These are phyloP conservation scores for Naganishia sp. DNA, from an alignment of 1,284 basidiomycete species.

Conservation along the genomic window DNA sequence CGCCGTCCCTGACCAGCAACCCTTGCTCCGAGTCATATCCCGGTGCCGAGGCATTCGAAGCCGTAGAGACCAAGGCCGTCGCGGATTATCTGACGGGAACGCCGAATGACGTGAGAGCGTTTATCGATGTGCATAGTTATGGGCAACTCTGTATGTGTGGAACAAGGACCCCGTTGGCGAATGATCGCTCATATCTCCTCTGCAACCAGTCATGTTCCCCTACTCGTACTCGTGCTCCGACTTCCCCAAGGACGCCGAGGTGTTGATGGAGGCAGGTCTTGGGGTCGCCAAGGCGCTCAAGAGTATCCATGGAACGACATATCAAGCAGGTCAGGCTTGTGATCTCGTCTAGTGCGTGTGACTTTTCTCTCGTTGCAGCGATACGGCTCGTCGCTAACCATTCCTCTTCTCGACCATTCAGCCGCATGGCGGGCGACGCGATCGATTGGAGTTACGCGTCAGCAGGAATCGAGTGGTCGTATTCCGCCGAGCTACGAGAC, in stretches of 20 bases:
- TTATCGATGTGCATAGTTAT: constrained; percentile 77
- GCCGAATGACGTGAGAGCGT: constrained; percentile 60
- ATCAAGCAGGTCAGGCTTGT: constrained; percentile 67
- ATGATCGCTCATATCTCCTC: neutral
- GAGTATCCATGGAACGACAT: constrained; percentile 61
- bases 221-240: constrained; percentile 72
- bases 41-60: constrained; percentile 69
- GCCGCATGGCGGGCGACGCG: constrained; percentile 68
- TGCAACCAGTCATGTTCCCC: constrained; percentile 60
- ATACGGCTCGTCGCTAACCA: neutral
- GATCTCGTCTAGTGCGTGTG: constrained; percentile 63
- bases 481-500: constrained; percentile 74
- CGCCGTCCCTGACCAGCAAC: constrained; percentile 45
- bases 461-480: constrained; percentile 70
- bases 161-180: neutral
- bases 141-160: constrained; percentile 70
- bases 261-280: constrained; percentile 73
- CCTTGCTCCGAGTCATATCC: constrained; percentile 74
- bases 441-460: constrained; percentile 73
- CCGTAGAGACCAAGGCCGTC: constrained; percentile 72
- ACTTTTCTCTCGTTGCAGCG: neutral
- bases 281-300: constrained; percentile 69
- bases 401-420: neutral
- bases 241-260: constrained; percentile 73
- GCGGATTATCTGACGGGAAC: constrained; percentile 67